Conservation (phyloP, 345 rosid species). For the Orychophragmus violaceus region DNA sequence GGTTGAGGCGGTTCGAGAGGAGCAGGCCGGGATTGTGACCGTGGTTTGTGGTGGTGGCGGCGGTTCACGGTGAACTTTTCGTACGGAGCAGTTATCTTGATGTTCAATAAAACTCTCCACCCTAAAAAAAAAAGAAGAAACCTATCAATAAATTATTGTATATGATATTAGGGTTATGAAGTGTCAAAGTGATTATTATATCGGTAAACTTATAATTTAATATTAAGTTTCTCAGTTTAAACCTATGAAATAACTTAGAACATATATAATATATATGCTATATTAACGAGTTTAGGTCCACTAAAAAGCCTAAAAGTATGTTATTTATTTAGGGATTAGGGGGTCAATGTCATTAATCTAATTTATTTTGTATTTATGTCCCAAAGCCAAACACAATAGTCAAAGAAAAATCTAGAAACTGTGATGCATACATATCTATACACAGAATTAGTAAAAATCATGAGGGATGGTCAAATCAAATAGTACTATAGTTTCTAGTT, state of each 20-base stretch:
- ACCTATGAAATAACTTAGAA: neutral
- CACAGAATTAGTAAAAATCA: conserved; percentile 23
- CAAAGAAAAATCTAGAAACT: conserved; percentile 1
- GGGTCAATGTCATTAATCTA: conserved; percentile 12
- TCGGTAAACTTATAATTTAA: neutral
- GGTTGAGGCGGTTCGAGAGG: conserved; percentile 70
- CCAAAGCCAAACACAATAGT: conserved; percentile 5
- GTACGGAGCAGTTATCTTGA: conserved; percentile 64
- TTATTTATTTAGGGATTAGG: neutral
- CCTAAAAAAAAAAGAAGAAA: conserved; percentile 30
- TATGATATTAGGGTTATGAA: conserved; percentile 31
- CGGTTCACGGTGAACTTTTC: conserved; percentile 38
- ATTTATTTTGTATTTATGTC: neutral
- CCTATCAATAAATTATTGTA: neutral
- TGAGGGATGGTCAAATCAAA: conserved; percentile 27
- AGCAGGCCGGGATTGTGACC: conserved; percentile 42
- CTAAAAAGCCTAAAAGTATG: neutral
- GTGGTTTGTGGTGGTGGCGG: conserved; percentile 41
- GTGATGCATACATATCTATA: conserved; percentile 12
- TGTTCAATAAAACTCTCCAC: conserved; percentile 89
- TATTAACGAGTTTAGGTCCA: conserved; percentile 19
- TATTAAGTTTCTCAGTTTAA: neutral
- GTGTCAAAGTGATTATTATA: conserved; percentile 39
- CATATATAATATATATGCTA: neutral
- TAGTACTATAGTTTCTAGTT: conserved; percentile 22